Evolutionary conservation across 73 alveolate species (phyloP).

Genomic region (Uronychia binucleata): DNA sequence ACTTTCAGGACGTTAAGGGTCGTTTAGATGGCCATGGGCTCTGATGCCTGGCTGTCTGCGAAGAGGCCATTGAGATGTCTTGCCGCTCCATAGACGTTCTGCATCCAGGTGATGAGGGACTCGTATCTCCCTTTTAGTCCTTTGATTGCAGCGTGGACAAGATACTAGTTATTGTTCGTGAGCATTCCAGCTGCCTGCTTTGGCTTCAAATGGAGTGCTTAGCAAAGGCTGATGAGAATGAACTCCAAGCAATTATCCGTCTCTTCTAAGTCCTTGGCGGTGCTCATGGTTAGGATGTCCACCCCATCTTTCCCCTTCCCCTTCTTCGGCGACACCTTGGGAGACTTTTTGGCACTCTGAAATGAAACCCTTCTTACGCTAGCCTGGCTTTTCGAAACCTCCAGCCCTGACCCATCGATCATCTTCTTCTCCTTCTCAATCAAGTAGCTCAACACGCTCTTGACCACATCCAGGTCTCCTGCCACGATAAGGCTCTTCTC

Average conservation of each 20-base stretch:
- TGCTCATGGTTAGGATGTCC: slow-evolving; percentile 61
- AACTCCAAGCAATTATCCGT: slow-evolving; percentile 79
- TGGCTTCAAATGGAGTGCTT: slow-evolving; percentile 84
- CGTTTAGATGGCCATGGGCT: slow-evolving; percentile 36
- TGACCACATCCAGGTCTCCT: slow-evolving; percentile 53
- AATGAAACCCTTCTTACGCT: background rate
- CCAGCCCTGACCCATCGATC: background rate
- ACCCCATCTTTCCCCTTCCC: slow-evolving; percentile 60
- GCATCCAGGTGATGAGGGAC: slow-evolving; percentile 83
- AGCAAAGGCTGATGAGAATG: slow-evolving; percentile 85
- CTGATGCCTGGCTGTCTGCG: slow-evolving; percentile 68
- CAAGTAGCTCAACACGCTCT: background rate
- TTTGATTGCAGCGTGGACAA: slow-evolving; percentile 94
- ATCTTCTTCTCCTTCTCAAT: background rate
- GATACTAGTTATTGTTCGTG: slow-evolving; percentile 92
- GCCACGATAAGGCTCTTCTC: slow-evolving; percentile 64
- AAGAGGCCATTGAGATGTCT: slow-evolving; percentile 67
- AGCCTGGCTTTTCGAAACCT: background rate
- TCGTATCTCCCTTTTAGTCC: slow-evolving; percentile 95
- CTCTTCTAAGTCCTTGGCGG: slow-evolving; percentile 46
- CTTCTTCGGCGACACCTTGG: background rate
- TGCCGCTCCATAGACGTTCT: slow-evolving; percentile 60
- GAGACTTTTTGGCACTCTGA: background rate
- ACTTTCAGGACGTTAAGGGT: slow-evolving; percentile 68
- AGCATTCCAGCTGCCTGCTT: slow-evolving; percentile 96